Evolutionary conservation across 768 basidiomycete genomes (phyloP).

Genomic region (Lepiota subincarnata): DNA sequence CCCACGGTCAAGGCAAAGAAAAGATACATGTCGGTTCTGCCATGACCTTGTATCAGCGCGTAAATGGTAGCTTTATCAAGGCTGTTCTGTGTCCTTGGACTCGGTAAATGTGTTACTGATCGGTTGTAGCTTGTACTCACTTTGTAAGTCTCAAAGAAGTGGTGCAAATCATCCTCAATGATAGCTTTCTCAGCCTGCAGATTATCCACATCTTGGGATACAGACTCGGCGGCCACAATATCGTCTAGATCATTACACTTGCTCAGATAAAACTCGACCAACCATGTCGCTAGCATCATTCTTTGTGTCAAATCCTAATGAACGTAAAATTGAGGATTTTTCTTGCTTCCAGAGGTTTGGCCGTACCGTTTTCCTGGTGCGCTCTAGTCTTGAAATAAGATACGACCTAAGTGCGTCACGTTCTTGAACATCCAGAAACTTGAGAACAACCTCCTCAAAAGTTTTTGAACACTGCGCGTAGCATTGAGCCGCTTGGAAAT

Average conservation of each 20-base stretch:
- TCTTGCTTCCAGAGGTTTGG: not conserved
- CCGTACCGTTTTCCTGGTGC: constrained; percentile 77
- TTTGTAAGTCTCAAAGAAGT: constrained; percentile 94
- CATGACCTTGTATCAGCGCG: constrained; percentile 91
- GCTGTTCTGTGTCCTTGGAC: constrained; percentile 52
- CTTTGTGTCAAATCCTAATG: constrained; percentile 84
- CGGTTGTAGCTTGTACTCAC: constrained; percentile 32
- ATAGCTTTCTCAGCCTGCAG: constrained; percentile 74
- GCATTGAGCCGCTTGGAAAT: constrained; percentile 87
- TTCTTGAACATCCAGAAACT: constrained; percentile 86
- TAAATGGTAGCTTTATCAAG: constrained; percentile 84
- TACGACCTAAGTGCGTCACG: constrained; percentile 89
- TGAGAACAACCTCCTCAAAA: constrained; percentile 90
- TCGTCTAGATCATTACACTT: constrained; percentile 98
- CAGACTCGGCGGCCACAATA: constrained; percentile 80
- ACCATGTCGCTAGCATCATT: constrained; percentile 98
- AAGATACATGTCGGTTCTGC: constrained; percentile 87
- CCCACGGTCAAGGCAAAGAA: constrained; percentile 82
- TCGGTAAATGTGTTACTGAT: not conserved
- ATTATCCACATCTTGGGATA: constrained; percentile 81
- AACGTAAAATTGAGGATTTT: not conserved
- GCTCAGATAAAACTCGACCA: constrained; percentile 94
- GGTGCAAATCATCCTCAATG: constrained; percentile 87
- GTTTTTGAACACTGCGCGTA: constrained; percentile 85
- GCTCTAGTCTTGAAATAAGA: constrained; percentile 80